Evolutionary conservation across 1,284 basidiomycete genomes (phyloP), one percentile per base, ranked within the genome.

Genomic region (Blastosporella zonata): DNA sequence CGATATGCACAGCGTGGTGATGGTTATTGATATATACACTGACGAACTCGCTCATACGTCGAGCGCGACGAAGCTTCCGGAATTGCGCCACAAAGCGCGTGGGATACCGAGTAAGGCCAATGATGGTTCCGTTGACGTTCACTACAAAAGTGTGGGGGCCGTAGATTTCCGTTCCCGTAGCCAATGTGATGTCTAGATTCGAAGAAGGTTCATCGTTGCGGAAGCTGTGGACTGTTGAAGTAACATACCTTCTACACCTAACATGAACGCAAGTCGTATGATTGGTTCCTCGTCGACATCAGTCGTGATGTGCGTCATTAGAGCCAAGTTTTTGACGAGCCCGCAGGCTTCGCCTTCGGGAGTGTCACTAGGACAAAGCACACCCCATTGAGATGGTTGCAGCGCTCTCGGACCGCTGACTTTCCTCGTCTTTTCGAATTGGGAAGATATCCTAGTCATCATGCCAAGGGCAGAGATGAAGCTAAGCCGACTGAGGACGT

Each of bases 281-380:
- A 99, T 91, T 2, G 97, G 95, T 55, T 87, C 91, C 68, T 99
- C 97, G 54, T 97, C 94, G 15, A 96, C 94, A 67, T 99, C 97
- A 20, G 97, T 99, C 10, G 97, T 99, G 67, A 99, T 99, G 68
- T 99, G 97, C 2, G 97, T 99, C 95, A 99, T 99, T 35, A 99
- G 78, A 2, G 97, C 97, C 50, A 99, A 72, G 68, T 99, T 99
- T 75, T 99, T 99, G 42, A 99, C 97, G 51, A 99, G 73, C 44
- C 97, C 97, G 65, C 97, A 99, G 5, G 97, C 97, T 70, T 99
- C 97, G 64, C 97, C 97, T 84, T 99, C 97, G 0, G 97, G 97
- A 2, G 97, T 99, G 69, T 99, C 97, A 63, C 92, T 95, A 0
- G 97, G 92, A 70, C 97, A 99, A 18, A 99, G 75, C 80, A 99